Percentiles rank a stretch among this genome's conserved stretches.
Conservation (phyloP, 1,139 yeast species). For the Diutina sp. region DNA sequence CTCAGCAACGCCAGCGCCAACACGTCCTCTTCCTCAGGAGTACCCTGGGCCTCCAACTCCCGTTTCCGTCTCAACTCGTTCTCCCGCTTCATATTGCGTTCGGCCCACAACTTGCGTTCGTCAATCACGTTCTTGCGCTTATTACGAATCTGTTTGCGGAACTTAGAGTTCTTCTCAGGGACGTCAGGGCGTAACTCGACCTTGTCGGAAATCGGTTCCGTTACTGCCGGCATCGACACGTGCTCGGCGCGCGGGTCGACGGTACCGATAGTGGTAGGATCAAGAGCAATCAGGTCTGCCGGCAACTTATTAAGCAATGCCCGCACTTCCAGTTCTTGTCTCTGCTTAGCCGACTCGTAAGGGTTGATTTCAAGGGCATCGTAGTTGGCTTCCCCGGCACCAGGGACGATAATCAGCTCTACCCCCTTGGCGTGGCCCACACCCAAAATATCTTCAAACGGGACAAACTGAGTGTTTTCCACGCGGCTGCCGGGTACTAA, state of each 20-base stretch:
- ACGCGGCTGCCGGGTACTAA: constrained; percentile 67
- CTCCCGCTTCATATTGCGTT: constrained; percentile 62
- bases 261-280: constrained; percentile 79
- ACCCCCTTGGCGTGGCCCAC: constrained; percentile 76
- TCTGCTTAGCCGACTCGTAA: constrained; percentile 79
- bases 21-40: constrained; percentile 36
- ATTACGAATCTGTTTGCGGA: constrained; percentile 73
- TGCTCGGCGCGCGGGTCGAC: constrained; percentile 61
- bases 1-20: constrained; percentile 48
- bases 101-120: constrained; percentile 75
- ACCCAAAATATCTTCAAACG: constrained; percentile 91
- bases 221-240: constrained; percentile 36
- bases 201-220: constrained; percentile 23
- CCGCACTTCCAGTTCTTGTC: constrained; percentile 90
- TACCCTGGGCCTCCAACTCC: constrained; percentile 34
- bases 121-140: constrained; percentile 80
- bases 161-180: constrained; percentile 70
- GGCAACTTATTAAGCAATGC: constrained; percentile 75
- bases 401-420: constrained; percentile 78
- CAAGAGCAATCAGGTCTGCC: constrained; percentile 86
- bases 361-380: constrained; percentile 94
- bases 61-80: constrained; percentile 56
- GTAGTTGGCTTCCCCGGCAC: constrained; percentile 96
- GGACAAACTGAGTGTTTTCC: constrained; percentile 62
- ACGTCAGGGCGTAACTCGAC: constrained; percentile 46